Conservation (phyloP, 495 filamentous ascomycete species). For the Hypomontagnella submonticulosa region DNA sequence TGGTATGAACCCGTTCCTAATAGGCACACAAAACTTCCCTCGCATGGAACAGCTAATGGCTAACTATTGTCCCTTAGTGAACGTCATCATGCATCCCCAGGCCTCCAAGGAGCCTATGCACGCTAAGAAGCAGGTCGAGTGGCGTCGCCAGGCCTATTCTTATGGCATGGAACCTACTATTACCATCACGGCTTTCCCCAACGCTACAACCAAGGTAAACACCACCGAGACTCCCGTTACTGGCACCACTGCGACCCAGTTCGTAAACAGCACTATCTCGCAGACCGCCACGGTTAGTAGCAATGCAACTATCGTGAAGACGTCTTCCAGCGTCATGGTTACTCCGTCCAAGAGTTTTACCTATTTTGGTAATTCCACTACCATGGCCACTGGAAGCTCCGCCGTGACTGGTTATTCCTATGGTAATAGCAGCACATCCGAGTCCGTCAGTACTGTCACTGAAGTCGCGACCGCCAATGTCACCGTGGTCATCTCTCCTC, state of each 20-base stretch:
- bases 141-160: constrained; percentile 14
- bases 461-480: background rate
- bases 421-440: constrained; percentile 6
- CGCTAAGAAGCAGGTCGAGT: background rate
- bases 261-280: constrained; percentile 1
- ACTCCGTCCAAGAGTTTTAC: constrained; percentile 4
- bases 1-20: too few relatives aligned
- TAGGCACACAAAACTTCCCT: too few relatives aligned
- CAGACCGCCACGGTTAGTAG: constrained; percentile 3
- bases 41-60: background rate
- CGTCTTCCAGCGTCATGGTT: constrained; percentile 1
- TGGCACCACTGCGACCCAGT: constrained; percentile 3
- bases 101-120: background rate
- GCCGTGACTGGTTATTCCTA: background rate
- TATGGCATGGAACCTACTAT: constrained; percentile 28
- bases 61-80: constrained; percentile 12
- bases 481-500: constrained; percentile 31
- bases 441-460: constrained; percentile 5
- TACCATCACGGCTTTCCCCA: constrained; percentile 12
- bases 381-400: background rate
- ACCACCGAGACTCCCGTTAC: constrained; percentile 13
- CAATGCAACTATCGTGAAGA: constrained; percentile 14
- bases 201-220: background rate
- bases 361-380: background rate
- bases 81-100: too few relatives aligned